phyloP scores from a whole-genome alignment of 257 asterid species.

The Galeopsis tetrahit region DNA sequence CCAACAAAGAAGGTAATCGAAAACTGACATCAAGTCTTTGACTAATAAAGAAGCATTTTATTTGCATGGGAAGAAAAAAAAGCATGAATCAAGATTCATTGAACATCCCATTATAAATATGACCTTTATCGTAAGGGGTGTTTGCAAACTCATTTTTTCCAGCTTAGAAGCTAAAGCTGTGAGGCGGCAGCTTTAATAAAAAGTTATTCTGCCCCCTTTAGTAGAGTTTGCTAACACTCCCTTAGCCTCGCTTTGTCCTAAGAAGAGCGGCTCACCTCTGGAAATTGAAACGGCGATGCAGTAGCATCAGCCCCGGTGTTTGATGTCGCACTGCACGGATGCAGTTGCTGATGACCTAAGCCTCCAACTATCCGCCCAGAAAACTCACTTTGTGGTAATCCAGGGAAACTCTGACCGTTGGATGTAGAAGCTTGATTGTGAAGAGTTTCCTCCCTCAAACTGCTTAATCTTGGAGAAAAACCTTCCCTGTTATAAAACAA shows the following conservation, averaged over 20 bases:
- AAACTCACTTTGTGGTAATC: slow-evolving; percentile 46
- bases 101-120: slow-evolving; percentile 32
- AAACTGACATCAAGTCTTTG: not conserved
- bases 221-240: no score
- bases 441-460: slow-evolving; percentile 47
- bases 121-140: slow-evolving; percentile 27
- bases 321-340: slow-evolving; percentile 58
- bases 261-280: slow-evolving; percentile 62
- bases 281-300: slow-evolving; percentile 49
- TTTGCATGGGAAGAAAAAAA: not conserved
- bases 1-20: not conserved
- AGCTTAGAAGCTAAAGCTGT: no score
- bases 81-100: no score
- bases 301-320: slow-evolving; percentile 53
- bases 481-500: slow-evolving; percentile 42
- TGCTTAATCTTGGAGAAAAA: slow-evolving; percentile 44
- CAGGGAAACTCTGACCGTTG: slow-evolving; percentile 43
- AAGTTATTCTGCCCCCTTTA: no score
- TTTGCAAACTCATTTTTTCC: no score
- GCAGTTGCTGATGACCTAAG: slow-evolving; percentile 61
- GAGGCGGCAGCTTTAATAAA: no score
- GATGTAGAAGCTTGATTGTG: slow-evolving; percentile 70
- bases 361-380: slow-evolving; percentile 50
- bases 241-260: slow-evolving; percentile 39
- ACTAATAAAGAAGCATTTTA: not conserved